Percentiles rank a stretch among this genome's conserved stretches.
phyloP scores from a whole-genome alignment of 2,329 filamentous ascomycete genomes.

The Venturiaceae sp. region DNA sequence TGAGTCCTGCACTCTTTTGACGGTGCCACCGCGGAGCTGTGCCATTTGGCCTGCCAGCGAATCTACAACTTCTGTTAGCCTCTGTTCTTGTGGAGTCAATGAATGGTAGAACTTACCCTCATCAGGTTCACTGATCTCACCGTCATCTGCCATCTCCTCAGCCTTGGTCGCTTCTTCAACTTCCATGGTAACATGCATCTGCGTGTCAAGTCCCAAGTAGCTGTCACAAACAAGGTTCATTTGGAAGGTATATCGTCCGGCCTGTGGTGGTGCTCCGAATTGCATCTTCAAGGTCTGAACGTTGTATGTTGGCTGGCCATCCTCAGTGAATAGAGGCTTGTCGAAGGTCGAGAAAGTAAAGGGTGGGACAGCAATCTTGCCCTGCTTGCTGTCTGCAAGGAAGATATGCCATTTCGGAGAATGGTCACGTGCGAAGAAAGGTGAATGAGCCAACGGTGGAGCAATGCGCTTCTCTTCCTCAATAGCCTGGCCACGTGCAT shows the following conservation, averaged over 20 bases:
- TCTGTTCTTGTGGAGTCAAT: neutral
- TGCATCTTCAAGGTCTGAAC: slow-evolving; percentile 96
- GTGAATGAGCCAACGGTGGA: slow-evolving; percentile 80
- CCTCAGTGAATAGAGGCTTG: slow-evolving; percentile 70
- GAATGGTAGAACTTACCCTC: slow-evolving; percentile 63
- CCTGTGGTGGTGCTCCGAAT: slow-evolving; percentile 87
- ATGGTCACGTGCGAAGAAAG: slow-evolving; percentile 82
- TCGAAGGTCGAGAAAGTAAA: slow-evolving; percentile 94
- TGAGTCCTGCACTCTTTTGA: slow-evolving; percentile 49
- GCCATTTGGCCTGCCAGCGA: slow-evolving; percentile 87
- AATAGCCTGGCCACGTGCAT: slow-evolving; percentile 66
- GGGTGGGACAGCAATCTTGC: slow-evolving; percentile 91
- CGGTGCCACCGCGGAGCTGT: slow-evolving; percentile 63
- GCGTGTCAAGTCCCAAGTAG: slow-evolving; percentile 89
- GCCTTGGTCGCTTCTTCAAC: slow-evolving; percentile 87
- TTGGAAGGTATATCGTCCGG: slow-evolving; percentile 87
- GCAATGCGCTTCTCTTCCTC: slow-evolving; percentile 56
- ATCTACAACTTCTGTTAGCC: slow-evolving; percentile 46
- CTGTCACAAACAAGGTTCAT: slow-evolving; percentile 92
- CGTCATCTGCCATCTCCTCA: slow-evolving; percentile 68
- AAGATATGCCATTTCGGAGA: slow-evolving; percentile 91
- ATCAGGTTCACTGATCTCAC: slow-evolving; percentile 95
- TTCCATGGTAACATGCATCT: slow-evolving; percentile 78
- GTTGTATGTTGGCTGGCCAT: slow-evolving; percentile 81
- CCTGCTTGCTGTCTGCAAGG: slow-evolving; percentile 86